phyloP scores from a whole-genome alignment of 192 early-diverging fungal genomes.

The Mortierella claussenii region DNA sequence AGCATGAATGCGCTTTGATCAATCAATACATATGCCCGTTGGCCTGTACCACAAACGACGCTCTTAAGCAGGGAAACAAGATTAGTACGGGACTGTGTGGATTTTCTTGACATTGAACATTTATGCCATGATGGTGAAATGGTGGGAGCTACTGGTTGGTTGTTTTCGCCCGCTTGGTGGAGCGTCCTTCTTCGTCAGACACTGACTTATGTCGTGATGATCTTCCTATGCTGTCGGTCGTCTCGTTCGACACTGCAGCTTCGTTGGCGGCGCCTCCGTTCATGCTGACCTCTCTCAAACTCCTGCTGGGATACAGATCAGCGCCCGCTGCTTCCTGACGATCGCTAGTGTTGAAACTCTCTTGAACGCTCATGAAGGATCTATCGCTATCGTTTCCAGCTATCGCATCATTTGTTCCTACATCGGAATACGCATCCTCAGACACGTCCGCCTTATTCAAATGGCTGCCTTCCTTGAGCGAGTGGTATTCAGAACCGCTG shows the following conservation, averaged over 20 bases:
- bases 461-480: neutral
- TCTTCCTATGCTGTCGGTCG: neutral
- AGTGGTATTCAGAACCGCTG: constrained; percentile 7
- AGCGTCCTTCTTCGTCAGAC: constrained; percentile 15
- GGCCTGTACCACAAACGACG: neutral
- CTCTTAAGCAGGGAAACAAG: neutral
- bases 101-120: neutral
- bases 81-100: neutral
- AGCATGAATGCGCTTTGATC: too few species aligned
- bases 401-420: constrained; percentile 4
- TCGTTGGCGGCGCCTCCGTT: neutral
- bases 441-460: neutral
- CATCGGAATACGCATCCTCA: constrained; percentile 2
- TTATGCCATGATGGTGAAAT: too few species aligned
- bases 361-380: constrained; percentile 46
- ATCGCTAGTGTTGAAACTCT: constrained; percentile 8
- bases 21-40: too few species aligned
- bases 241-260: constrained; percentile 1
- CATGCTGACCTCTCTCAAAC: constrained; percentile 9
- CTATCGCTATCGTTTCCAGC: constrained; percentile 39
- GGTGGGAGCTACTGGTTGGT: neutral
- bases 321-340: too few species aligned
- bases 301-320: too few species aligned
- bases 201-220: neutral
- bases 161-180: constrained; percentile 15